phyloP scores from a whole-genome alignment of 2,329 filamentous ascomycete species.

The Trichoderma gracile region DNA sequence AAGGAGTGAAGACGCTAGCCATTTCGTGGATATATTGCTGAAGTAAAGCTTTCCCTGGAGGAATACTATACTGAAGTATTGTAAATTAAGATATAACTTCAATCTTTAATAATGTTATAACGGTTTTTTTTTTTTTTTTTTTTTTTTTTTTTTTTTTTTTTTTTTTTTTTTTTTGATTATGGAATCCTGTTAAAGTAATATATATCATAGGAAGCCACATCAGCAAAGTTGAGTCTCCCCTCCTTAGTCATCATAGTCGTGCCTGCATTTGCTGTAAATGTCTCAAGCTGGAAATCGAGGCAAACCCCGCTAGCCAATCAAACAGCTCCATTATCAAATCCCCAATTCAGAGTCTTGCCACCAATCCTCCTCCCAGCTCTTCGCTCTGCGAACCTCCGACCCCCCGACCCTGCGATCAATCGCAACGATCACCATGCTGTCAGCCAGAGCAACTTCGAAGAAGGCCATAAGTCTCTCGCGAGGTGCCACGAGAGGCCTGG shows the following conservation, averaged over 20 bases:
- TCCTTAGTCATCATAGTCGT: too few species aligned
- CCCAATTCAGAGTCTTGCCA: conserved; percentile 21
- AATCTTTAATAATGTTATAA: too few species aligned
- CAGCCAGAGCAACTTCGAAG: conserved; percentile 46
- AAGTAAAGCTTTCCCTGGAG: too few species aligned
- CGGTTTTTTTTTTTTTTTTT: too few species aligned
- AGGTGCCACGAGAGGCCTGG: conserved; percentile 66
- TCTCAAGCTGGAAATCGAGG: conserved; percentile 2
- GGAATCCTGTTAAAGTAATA: too few species aligned
- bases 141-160: too few species aligned
- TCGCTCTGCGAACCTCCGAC: conserved; percentile 25
- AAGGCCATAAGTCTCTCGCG: conserved; percentile 45
- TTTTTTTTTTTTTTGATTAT: too few species aligned
- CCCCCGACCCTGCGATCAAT: conserved; percentile 30
- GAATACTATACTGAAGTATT: too few species aligned
- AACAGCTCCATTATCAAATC: conserved; percentile 19
- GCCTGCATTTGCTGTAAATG: neutral
- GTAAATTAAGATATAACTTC: too few species aligned
- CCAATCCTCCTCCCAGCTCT: conserved; percentile 40
- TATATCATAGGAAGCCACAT: too few species aligned
- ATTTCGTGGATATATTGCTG: neutral
- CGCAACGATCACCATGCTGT: conserved; percentile 44
- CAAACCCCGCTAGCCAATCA: conserved; percentile 8
- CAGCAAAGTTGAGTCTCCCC: neutral
- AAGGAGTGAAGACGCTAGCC: neutral